Evolutionary conservation across 352 stramenopile species (phyloP).

Genomic region (Pythium graminicola): DNA sequence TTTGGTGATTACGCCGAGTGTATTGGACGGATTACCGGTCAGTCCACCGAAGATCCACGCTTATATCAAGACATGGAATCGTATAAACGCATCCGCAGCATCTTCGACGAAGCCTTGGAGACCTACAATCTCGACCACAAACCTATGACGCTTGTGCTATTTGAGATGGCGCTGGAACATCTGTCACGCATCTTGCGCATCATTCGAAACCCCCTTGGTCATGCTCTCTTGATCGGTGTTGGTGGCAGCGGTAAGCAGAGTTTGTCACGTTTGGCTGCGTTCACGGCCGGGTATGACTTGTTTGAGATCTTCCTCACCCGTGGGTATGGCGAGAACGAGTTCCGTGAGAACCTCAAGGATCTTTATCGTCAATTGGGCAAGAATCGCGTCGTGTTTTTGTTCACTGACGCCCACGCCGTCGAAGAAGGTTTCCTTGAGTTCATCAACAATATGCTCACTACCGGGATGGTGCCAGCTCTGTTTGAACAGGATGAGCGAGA

Average conservation of each 20-base stretch:
- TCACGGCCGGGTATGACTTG: slow-evolving; percentile 90
- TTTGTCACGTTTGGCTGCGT: slow-evolving; percentile 84
- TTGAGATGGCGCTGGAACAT: slow-evolving; percentile 92
- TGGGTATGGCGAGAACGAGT: slow-evolving; percentile 86
- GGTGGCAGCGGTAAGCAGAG: slow-evolving; percentile 88
- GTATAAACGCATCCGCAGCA: slow-evolving; percentile 78
- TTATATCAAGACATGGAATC: slow-evolving; percentile 93
- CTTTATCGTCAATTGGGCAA: slow-evolving; percentile 79
- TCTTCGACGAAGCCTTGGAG: slow-evolving; percentile 89
- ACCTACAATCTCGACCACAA: slow-evolving; percentile 94
- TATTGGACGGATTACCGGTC: slow-evolving; percentile 59
- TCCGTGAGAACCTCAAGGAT: slow-evolving; percentile 92
- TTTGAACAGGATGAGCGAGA: slow-evolving; percentile 88
- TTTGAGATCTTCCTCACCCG: slow-evolving; percentile 91
- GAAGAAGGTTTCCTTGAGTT: slow-evolving; percentile 92
- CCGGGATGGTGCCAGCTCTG: slow-evolving; percentile 90
- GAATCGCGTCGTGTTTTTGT: slow-evolving; percentile 90
- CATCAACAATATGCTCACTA: slow-evolving; percentile 94
- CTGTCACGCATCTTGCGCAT: slow-evolving; percentile 91
- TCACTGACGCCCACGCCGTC: slow-evolving; percentile 91
- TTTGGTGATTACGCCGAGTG: slow-evolving; percentile 92
- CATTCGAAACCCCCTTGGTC: slow-evolving; percentile 88
- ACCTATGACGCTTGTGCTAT: slow-evolving; percentile 94
- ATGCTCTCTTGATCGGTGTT: slow-evolving; percentile 90
- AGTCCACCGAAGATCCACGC: slow-evolving; percentile 70